Base-by-base conservation (phyloP, 225 moss, liverwort and hornwort species). In the Takakia lepidozioides region DNA sequence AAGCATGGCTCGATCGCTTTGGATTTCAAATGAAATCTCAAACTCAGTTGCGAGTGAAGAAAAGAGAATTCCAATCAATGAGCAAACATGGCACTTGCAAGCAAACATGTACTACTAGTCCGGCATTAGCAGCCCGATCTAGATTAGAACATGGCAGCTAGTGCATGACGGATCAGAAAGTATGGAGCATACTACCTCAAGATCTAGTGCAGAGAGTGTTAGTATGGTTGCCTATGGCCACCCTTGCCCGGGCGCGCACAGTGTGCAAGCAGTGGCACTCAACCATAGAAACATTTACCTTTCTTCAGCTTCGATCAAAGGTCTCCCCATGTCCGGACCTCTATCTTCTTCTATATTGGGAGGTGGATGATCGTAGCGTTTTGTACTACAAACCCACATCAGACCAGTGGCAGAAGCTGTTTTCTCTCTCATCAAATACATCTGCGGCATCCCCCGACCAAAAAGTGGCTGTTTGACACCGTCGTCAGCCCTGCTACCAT, bases 241-340 rank as follows among this genome's bases (percentile, higher is more conserved):
- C 57, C 54, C 46, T 64, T 29, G 57, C 61, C 41, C 70, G 64
- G 29, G 63, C 63, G 42, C 80, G 71, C 21, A 64, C 53, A 40
- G 71, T 80, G 43, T 80, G 80, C 75, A 67, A 48, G 46, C 54
- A 58, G 53, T 75, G 80, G 80, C 23, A 75, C 27, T 34, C 43
- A 47, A 40, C 75, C 63, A 57, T 71, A 25, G 57, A 71, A 49
- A 38, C 60, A 29, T 57, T 56, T 20, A 61, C 70, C 38, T 74
- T 75, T 46, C 67, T 60, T 36, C 63, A 30, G 43, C 70, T 71
- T 57, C 52, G 70, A 57, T 51, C 46, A 9, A 56, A 67, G 25
- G 29, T 42, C 34, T 60, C 44, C 43, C 25, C 13, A 23, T 57
- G 60, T 50, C 70, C 64, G 5, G 75, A 70, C 51, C 59, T 56